Evolutionary conservation across 805 yeast species (phyloP).

Genomic region (Teunomyces atbi): DNA sequence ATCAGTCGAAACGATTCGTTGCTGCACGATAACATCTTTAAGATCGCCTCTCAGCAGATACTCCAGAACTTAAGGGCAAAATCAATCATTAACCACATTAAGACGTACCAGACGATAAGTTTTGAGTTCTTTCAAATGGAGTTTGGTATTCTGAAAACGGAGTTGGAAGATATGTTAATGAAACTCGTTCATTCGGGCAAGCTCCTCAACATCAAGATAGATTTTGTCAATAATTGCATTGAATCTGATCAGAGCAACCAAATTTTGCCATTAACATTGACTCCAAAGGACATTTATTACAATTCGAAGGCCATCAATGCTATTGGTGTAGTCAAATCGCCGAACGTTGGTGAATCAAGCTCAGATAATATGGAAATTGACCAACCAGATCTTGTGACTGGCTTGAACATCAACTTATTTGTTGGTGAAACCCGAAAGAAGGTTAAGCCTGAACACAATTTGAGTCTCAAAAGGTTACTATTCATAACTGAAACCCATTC

Average conservation of each 20-base stretch:
- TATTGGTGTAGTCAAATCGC: not conserved
- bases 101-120: slow-evolving; percentile 28
- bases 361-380: slow-evolving; percentile 14
- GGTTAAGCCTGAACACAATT: not conserved
- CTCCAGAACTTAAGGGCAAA: slow-evolving; percentile 31
- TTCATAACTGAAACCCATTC: slow-evolving; percentile 9
- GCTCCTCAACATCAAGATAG: slow-evolving; percentile 24
- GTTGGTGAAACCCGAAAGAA: not conserved
- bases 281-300: slow-evolving; percentile 18
- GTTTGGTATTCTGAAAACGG: slow-evolving; percentile 17
- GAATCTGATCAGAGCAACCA: slow-evolving; percentile 9
- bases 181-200: slow-evolving; percentile 30
- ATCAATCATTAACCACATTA: slow-evolving; percentile 25
- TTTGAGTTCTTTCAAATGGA: slow-evolving; percentile 25
- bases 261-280: slow-evolving; percentile 18
- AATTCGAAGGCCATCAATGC: slow-evolving; percentile 16
- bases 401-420: not conserved
- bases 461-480: slow-evolving; percentile 6
- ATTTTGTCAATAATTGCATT: slow-evolving; percentile 25
- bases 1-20: slow-evolving; percentile 21
- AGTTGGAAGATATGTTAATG: slow-evolving; percentile 28
- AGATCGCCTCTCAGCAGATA: slow-evolving; percentile 24
- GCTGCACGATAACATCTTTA: slow-evolving; percentile 29
- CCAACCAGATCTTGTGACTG: not conserved
- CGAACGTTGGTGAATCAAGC: not conserved